Conservation (phyloP, 2,329 filamentous ascomycete genomes). For the Aureobasidium sp. region DNA sequence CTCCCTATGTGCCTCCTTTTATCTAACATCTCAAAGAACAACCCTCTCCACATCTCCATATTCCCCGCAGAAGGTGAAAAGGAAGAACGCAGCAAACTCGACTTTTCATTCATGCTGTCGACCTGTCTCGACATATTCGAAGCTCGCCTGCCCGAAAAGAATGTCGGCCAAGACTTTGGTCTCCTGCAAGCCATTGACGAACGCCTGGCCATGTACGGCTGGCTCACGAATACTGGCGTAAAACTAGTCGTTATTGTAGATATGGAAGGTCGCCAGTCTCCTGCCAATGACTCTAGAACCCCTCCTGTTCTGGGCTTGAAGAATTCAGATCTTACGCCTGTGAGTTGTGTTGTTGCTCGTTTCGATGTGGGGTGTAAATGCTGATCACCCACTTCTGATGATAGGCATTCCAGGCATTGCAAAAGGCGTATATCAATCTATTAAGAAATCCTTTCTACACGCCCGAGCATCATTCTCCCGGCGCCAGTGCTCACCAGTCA, state of each 20-base stretch:
- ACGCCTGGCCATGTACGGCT: constrained; percentile 86
- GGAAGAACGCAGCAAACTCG: constrained; percentile 67
- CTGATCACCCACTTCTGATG: background rate
- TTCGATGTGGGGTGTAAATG: background rate
- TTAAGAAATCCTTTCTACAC: constrained; percentile 93
- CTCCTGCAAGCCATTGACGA: constrained; percentile 92
- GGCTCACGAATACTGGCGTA: constrained; percentile 91
- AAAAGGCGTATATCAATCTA: constrained; percentile 82
- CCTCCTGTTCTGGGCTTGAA: constrained; percentile 58
- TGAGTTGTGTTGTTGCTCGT: constrained; percentile 33
- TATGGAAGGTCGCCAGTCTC: constrained; percentile 62
- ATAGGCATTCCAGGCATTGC: constrained; percentile 80
- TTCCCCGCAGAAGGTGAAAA: constrained; percentile 57
- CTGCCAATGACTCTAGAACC: constrained; percentile 19
- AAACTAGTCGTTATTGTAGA: constrained; percentile 88
- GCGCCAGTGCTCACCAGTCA: constrained; percentile 38
- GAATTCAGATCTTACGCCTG: constrained; percentile 82
- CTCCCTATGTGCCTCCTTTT: background rate
- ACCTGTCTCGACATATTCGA: constrained; percentile 92
- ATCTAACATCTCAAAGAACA: constrained; percentile 57
- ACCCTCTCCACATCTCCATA: constrained; percentile 86
- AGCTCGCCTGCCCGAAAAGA: constrained; percentile 67
- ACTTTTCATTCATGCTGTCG: constrained; percentile 87
- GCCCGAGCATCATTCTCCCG: constrained; percentile 73
- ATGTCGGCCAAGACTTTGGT: constrained; percentile 75